Evolutionary conservation across 2,329 filamentous ascomycete species (phyloP).

Genomic region (Microascus cirrosus): DNA sequence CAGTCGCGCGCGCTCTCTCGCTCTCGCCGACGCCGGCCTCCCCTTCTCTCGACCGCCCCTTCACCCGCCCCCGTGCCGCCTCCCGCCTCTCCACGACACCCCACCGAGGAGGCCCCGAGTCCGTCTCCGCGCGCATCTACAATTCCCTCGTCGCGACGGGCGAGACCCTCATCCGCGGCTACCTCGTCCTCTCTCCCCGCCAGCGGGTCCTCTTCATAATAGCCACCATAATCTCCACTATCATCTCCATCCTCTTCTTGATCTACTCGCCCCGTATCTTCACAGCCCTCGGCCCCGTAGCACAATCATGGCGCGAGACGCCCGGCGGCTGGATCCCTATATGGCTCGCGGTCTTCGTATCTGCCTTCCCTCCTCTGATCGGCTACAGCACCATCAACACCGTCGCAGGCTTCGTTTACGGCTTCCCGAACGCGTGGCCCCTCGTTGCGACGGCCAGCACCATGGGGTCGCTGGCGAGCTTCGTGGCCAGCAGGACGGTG

Average conservation of each 20-base stretch:
- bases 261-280: conserved; percentile 76
- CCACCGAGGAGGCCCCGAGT: conserved; percentile 14
- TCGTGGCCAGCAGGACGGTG: conserved; percentile 69
- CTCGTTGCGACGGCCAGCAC: conserved; percentile 72
- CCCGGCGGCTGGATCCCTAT: conserved; percentile 64
- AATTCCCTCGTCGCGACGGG: conserved; percentile 28
- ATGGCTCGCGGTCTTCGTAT: conserved; percentile 62
- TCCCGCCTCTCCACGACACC: conserved; percentile 31
- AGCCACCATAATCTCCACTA: conserved; percentile 35
- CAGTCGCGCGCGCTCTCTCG: conserved; percentile 36
- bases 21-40: conserved; percentile 22
- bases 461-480: conserved; percentile 65
- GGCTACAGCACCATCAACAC: conserved; percentile 68
- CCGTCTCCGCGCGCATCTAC: conserved; percentile 7
- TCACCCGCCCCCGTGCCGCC: conserved; percentile 24
- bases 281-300: conserved; percentile 58
- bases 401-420: conserved; percentile 43
- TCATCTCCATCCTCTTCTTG: conserved; percentile 56
- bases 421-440: conserved; percentile 60
- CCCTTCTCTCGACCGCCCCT: conserved; percentile 16
- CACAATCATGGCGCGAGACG: conserved; percentile 65
- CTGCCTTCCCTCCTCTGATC: conserved; percentile 78
- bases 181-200: conserved; percentile 42
- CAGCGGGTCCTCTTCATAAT: conserved; percentile 50
- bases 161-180: conserved; percentile 33